A percentile compares a stretch with the other conserved stretches of the same genome.
Conservation (phyloP, 1,139 yeast genomes). For the Wickerhamiella infanticola region DNA sequence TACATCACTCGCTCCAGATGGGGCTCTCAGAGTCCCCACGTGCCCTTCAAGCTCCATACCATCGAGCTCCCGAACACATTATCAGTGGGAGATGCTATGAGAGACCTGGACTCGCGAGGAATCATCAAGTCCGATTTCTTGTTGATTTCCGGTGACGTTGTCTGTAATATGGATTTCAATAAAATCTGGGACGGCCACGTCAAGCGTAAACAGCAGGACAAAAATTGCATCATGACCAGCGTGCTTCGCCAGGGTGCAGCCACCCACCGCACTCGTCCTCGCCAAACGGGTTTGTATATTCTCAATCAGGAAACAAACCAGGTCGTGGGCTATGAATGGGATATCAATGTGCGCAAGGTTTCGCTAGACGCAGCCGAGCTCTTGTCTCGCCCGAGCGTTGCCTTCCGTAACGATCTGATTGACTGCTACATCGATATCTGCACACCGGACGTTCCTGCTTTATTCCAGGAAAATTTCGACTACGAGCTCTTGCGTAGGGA, state of each 20-base stretch:
- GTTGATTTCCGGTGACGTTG: conserved; percentile 85
- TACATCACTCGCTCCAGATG: conserved; percentile 75
- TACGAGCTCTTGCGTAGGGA: conserved; percentile 76
- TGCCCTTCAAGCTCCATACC: conserved; percentile 68
- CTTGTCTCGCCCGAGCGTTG: conserved; percentile 62
- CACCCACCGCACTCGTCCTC: conserved; percentile 63
- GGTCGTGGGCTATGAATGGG: conserved; percentile 67
- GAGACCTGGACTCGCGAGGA: conserved; percentile 86
- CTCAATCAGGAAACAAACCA: conserved; percentile 57
- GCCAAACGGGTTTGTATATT: conserved; percentile 57
- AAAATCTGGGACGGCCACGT: conserved; percentile 62
- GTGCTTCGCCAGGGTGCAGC: conserved; percentile 76
- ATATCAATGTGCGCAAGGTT: conserved; percentile 25
- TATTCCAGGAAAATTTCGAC: conserved; percentile 92
- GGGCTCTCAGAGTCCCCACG: conserved; percentile 37
- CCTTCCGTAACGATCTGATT: conserved; percentile 75
- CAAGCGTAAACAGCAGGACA: conserved; percentile 54
- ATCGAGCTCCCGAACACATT: conserved; percentile 77
- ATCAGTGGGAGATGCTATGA: conserved; percentile 93
- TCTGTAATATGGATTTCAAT: conserved; percentile 71
- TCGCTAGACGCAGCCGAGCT: conserved; percentile 73
- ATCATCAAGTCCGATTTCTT: conserved; percentile 78
- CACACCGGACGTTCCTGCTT: conserved; percentile 85
- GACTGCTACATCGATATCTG: conserved; percentile 96
- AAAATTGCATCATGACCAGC: conserved; percentile 88